These are phyloP conservation scores for Hypholoma fasciculare DNA, from an alignment of 768 basidiomycete genomes.

Conservation along the genomic window DNA sequence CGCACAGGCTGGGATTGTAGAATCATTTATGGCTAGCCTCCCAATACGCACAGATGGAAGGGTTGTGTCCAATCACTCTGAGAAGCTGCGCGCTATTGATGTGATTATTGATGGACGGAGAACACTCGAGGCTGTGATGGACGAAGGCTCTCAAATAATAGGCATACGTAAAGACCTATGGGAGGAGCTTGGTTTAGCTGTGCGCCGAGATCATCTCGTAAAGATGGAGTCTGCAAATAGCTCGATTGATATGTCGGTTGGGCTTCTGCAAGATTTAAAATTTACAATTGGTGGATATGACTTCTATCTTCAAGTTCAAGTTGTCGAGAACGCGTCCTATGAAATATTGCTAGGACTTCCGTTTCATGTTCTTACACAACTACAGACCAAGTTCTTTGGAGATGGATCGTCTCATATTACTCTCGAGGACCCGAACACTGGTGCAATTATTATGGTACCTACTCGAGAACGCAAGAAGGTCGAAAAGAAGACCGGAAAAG, in stretches of 20 bases:
- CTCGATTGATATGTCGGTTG: conserved; percentile 2
- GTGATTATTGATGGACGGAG: not conserved
- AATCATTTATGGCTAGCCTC: not conserved
- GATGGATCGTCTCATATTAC: conserved; percentile 4
- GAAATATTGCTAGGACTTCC: conserved; percentile 17
- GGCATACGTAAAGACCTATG: conserved; percentile 1
- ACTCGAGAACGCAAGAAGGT: not conserved
- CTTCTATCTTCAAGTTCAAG: conserved; percentile 19
- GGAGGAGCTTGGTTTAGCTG: conserved; percentile 2
- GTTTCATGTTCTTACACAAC: conserved; percentile 7
- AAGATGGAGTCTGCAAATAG: conserved; percentile 11
- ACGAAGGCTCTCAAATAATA: conserved; percentile 3
- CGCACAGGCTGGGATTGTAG: not conserved
- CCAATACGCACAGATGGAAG: not conserved
- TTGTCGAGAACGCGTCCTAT: conserved; percentile 16
- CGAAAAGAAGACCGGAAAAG: not conserved
- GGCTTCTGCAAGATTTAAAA: conserved; percentile 11
- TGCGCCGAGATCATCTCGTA: conserved; percentile 4
- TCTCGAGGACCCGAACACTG: not conserved
- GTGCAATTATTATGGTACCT: not conserved
- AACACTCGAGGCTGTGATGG: not conserved
- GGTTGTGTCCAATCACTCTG: not conserved
- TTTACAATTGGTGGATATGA: conserved; percentile 10
- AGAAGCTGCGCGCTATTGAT: conserved; percentile 2
- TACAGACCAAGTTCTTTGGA: not conserved